Conservation (phyloP, 352 stramenopile genomes). For the Phytophthora citrophthora region DNA sequence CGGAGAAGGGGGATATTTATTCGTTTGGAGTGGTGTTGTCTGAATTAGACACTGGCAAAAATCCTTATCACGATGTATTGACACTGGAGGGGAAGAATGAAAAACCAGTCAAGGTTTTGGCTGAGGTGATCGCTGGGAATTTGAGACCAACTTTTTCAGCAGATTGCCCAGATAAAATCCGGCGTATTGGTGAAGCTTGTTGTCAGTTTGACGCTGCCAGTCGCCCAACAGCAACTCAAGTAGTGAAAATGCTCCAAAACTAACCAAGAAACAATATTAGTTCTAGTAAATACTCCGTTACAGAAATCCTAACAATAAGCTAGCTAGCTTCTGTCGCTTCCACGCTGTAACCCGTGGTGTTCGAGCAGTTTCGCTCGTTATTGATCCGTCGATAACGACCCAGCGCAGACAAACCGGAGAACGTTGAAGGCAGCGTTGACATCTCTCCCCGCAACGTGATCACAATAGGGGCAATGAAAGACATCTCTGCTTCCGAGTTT, state of each 20-base stretch:
- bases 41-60: constrained; percentile 36
- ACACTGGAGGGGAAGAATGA: constrained; percentile 23
- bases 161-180: constrained; percentile 40
- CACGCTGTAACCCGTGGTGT: too few relatives aligned
- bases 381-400: too few relatives aligned
- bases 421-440: too few relatives aligned
- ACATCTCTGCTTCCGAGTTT: too few relatives aligned
- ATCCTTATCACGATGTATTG: constrained; percentile 31
- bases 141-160: constrained; percentile 45
- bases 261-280: too few relatives aligned
- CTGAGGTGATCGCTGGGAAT: constrained; percentile 37
- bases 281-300: too few relatives aligned
- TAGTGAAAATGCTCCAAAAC: background rate
- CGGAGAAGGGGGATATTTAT: constrained; percentile 40
- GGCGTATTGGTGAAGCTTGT: constrained; percentile 35
- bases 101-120: constrained; percentile 43
- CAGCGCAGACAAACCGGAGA: too few relatives aligned
- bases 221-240: constrained; percentile 20
- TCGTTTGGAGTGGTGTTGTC: constrained; percentile 42
- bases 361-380: too few relatives aligned
- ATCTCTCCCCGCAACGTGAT: too few relatives aligned
- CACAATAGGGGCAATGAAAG: too few relatives aligned
- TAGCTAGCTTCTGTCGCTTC: too few relatives aligned
- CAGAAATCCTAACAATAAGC: too few relatives aligned
- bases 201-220: constrained; percentile 43